These are phyloP conservation scores for Verticillium isaacii DNA, from an alignment of 2,329 filamentous ascomycete species.

Conservation along the genomic window DNA sequence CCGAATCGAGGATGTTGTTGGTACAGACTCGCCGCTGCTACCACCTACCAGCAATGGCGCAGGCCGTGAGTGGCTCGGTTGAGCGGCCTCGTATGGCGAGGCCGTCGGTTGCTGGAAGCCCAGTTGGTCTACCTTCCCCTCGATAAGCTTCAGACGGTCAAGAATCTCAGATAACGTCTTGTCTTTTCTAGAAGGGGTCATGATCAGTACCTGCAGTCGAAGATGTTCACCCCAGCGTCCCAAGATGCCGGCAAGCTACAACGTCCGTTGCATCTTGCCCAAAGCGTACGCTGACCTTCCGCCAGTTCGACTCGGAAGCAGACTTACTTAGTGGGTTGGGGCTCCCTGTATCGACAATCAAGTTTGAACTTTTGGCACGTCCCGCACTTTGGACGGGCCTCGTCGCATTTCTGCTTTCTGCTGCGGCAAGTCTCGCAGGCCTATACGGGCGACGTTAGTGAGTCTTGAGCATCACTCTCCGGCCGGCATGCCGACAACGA, in stretches of 20 bases:
- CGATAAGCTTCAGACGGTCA: constrained; percentile 48
- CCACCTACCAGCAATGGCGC: neutral
- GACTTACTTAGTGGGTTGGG: constrained; percentile 58
- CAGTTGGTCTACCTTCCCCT: constrained; percentile 48
- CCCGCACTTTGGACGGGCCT: constrained; percentile 56
- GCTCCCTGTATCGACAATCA: constrained; percentile 56
- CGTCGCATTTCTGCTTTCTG: constrained; percentile 62
- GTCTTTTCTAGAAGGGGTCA: constrained; percentile 45
- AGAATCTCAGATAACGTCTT: constrained; percentile 58
- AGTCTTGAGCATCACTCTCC: neutral
- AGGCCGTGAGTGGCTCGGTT: neutral
- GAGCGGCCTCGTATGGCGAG: constrained; percentile 6
- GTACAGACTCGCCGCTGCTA: constrained; percentile 5
- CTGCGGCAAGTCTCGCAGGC: constrained; percentile 56
- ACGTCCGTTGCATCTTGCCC: neutral
- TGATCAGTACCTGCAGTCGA: neutral
- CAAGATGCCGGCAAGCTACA: neutral
- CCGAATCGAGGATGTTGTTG: constrained; percentile 12
- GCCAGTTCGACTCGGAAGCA: neutral
- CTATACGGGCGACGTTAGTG: constrained; percentile 16
- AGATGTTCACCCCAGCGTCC: constrained; percentile 5
- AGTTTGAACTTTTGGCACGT: constrained; percentile 53
- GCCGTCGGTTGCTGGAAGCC: constrained; percentile 19
- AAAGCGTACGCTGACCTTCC: neutral
- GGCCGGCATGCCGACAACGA: neutral